Evolutionary conservation across 139 green algal genomes (phyloP).

Genomic region (Protoeuglena noctilucae): DNA sequence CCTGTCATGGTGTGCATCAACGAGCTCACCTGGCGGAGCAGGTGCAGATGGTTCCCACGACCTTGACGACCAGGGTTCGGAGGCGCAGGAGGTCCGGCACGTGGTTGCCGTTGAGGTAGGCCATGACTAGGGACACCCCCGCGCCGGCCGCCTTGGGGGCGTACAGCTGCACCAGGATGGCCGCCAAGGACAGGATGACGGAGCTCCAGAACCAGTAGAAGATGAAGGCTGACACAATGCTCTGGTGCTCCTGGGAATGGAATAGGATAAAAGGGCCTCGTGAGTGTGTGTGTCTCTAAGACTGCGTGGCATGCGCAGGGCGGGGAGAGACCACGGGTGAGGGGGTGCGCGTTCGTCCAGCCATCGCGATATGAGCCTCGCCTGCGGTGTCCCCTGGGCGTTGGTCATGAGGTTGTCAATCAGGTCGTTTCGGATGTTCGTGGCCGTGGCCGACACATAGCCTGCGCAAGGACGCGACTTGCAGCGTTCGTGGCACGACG

Average conservation of each 20-base stretch:
- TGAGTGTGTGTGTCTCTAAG: no score
- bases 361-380: constrained; percentile 16
- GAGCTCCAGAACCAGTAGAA: constrained; percentile 23
- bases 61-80: constrained; percentile 45
- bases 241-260: neutral
- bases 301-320: no score
- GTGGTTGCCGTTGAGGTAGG: constrained; percentile 38
- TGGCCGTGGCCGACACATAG: neutral
- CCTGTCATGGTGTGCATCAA: no score
- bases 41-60: constrained; percentile 34
- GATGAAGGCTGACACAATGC: constrained; percentile 12
- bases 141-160: constrained; percentile 52
- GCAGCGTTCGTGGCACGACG: neutral
- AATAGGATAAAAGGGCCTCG: no score
- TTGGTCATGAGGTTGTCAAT: constrained; percentile 8
- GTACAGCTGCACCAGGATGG: constrained; percentile 47
- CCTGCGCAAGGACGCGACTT: neutral
- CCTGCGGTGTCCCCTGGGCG: constrained; percentile 15
- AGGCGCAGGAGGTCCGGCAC: constrained; percentile 19
- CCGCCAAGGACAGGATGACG: constrained; percentile 14
- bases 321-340: no score
- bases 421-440: neutral
- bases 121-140: constrained; percentile 75
- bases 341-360: constrained; percentile 1
- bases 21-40: no score